These are phyloP conservation scores for Penicillium sp. DNA, from an alignment of 2,329 filamentous ascomycete species.

Conservation along the genomic window DNA sequence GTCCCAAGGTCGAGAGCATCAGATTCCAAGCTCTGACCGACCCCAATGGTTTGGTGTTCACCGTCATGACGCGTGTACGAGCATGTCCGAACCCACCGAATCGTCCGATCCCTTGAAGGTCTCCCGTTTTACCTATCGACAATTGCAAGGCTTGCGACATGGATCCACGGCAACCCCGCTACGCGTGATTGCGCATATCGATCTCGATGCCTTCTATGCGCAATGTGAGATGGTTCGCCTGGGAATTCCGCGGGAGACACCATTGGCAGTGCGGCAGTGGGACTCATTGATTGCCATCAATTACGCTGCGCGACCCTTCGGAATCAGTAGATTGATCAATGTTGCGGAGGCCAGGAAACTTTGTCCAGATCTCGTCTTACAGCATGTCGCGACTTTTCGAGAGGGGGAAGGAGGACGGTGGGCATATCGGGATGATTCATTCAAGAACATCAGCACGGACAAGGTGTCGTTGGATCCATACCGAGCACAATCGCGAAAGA, in stretches of 20 bases:
- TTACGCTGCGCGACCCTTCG: constrained; percentile 75
- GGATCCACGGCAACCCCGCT: constrained; percentile 66
- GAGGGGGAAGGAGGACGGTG: constrained; percentile 77
- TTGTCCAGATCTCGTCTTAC: constrained; percentile 73
- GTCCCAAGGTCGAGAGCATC: constrained; percentile 15
- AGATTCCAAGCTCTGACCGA: constrained; percentile 2
- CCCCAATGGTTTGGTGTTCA: neutral
- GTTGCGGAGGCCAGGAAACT: constrained; percentile 73
- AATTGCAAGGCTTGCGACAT: constrained; percentile 65
- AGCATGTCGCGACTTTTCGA: constrained; percentile 91
- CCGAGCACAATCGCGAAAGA: constrained; percentile 71
- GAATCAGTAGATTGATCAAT: constrained; percentile 69
- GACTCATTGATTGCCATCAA: constrained; percentile 93
- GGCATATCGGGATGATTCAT: constrained; percentile 78
- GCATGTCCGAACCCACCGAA: constrained; percentile 39
- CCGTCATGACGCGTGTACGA: constrained; percentile 15
- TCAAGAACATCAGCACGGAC: constrained; percentile 69
- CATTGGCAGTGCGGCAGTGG: constrained; percentile 91
- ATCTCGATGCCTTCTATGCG: constrained; percentile 94
- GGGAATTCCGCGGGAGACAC: constrained; percentile 61
- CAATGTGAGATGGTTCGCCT: constrained; percentile 92
- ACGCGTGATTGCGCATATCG: constrained; percentile 79
- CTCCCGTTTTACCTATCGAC: constrained; percentile 76
- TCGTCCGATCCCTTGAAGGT: constrained; percentile 25
- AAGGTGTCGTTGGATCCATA: constrained; percentile 95